Conservation (phyloP, 2,329 filamentous ascomycete genomes). For the Neofusicoccum kwambonambiense region DNA sequence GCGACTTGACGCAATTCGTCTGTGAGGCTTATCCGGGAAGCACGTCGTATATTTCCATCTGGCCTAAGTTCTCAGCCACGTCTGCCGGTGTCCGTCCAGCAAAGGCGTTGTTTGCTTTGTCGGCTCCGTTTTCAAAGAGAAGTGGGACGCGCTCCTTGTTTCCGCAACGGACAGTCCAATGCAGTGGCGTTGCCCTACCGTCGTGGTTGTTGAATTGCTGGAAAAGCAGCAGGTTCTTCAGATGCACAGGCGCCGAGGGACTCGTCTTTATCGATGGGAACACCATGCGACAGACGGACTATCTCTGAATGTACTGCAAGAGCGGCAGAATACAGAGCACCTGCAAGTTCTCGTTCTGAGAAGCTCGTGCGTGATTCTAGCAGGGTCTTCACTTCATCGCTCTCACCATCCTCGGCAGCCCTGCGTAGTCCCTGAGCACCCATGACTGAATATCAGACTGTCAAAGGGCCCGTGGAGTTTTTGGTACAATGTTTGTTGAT, state of each 20-base stretch:
- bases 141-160: neutral
- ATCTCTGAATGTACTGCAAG: neutral
- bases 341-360: neutral
- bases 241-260: neutral
- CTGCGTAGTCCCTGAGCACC: fast-evolving
- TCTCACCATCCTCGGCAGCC: neutral
- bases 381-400: neutral
- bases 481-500: no score
- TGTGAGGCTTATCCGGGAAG: neutral
- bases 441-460: no score
- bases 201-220: neutral
- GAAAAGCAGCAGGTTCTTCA: neutral
- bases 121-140: neutral
- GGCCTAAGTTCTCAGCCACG: neutral
- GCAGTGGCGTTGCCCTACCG: neutral
- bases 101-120: neutral
- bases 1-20: neutral
- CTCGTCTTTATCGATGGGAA: neutral
- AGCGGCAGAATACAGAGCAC: neutral
- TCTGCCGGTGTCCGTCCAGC: neutral
- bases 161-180: neutral
- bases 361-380: neutral
- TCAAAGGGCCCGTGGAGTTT: no score
- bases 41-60: neutral
- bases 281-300: neutral